These are phyloP conservation scores for Blastocystis sp. DNA, from an alignment of 352 stramenopile species.

Conservation along the genomic window DNA sequence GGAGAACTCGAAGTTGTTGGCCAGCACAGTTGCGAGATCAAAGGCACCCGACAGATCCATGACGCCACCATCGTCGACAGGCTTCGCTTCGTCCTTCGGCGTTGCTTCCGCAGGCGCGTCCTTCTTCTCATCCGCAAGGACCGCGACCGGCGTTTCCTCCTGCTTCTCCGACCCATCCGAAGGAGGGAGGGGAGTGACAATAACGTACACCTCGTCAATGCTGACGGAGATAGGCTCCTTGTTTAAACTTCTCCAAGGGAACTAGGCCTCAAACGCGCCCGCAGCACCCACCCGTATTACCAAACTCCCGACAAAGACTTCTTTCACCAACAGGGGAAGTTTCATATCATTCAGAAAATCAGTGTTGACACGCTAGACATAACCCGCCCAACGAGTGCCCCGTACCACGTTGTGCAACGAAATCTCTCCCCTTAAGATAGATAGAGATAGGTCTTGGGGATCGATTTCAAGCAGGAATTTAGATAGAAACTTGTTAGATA, in stretches of 20 bases:
- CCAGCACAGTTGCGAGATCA: constrained; percentile 33
- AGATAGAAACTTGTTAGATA: constrained; percentile 62
- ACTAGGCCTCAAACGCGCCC: constrained; percentile 26
- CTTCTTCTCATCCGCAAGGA: not conserved
- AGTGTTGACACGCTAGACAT: constrained; percentile 42
- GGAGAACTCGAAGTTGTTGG: constrained; percentile 62
- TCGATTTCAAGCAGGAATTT: constrained; percentile 40
- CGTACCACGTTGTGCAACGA: constrained; percentile 51
- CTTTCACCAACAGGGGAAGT: constrained; percentile 55
- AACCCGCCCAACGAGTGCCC: not conserved
- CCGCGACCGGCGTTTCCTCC: not conserved
- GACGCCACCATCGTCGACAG: not conserved
- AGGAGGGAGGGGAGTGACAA: constrained; percentile 28
- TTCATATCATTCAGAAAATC: constrained; percentile 55
- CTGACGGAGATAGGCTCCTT: constrained; percentile 48
- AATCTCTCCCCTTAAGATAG: constrained; percentile 30
- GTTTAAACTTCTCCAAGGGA: constrained; percentile 52
- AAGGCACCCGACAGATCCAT: constrained; percentile 55
- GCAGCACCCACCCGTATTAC: constrained; percentile 4
- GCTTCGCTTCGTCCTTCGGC: not conserved
- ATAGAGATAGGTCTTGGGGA: constrained; percentile 48
- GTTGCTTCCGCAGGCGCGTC: not conserved
- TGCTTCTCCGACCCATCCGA: not conserved
- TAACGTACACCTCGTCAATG: constrained; percentile 53
- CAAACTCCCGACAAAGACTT: constrained; percentile 59